Percentiles rank a stretch among this genome's conserved stretches.
Evolutionary conservation across 257 asterid genomes (phyloP).

Genomic region (Nicotiana paniculata): DNA sequence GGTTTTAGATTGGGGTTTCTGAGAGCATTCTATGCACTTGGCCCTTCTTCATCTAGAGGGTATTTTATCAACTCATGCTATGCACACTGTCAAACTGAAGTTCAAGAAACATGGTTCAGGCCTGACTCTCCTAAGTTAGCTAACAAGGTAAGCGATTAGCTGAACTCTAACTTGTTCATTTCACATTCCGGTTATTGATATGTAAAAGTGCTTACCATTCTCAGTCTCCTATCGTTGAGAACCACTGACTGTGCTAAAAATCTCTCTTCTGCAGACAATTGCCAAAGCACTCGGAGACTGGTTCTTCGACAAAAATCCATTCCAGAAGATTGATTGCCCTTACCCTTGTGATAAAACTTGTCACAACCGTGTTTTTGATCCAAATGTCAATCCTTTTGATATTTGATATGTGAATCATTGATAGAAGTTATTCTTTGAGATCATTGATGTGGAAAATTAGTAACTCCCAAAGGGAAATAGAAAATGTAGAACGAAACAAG

Average conservation of each 20-base stretch:
- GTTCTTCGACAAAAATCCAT: conserved; percentile 60
- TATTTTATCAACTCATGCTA: conserved; percentile 77
- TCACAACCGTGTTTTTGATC: conserved; percentile 60
- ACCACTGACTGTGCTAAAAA: background rate
- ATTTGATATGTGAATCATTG: background rate
- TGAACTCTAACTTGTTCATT: background rate
- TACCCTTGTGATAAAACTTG: conserved; percentile 88
- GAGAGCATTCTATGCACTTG: conserved; percentile 37
- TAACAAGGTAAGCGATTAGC: conserved; percentile 35
- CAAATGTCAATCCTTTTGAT: conserved; percentile 24
- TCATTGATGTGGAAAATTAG: background rate
- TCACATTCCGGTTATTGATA: background rate
- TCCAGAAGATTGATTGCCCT: conserved; percentile 74
- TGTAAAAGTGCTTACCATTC: background rate
- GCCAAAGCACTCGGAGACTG: conserved; percentile 86
- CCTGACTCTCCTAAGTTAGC: conserved; percentile 51
- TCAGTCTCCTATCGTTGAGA: background rate
- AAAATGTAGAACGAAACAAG: background rate
- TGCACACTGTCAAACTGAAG: conserved; percentile 86
- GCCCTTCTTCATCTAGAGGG: conserved; percentile 58
- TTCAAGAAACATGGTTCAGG: conserved; percentile 62
- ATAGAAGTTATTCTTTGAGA: conserved; percentile 6
- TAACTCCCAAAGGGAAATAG: conserved; percentile 5
- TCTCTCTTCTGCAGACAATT: conserved; percentile 45
- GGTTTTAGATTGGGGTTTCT: conserved; percentile 29